These are phyloP conservation scores for Lagerstroemia speciosa DNA, from an alignment of 345 rosid genomes.

Conservation along the genomic window DNA sequence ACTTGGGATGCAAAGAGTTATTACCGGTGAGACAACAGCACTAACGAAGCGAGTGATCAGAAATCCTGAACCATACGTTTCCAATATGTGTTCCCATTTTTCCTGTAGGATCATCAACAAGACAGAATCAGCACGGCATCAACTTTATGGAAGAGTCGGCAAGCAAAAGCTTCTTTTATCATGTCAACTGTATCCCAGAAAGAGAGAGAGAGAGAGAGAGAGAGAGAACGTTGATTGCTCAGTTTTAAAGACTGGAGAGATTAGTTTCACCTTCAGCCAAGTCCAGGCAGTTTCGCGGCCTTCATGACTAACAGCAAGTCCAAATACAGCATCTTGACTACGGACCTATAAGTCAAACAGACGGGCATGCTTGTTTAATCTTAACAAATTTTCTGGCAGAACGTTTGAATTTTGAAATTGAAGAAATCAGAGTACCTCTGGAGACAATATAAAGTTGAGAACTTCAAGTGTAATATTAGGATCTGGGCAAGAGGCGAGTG, in stretches of 20 bases:
- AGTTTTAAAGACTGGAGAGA: not conserved
- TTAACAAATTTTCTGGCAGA: not conserved
- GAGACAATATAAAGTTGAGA: conserved; percentile 59
- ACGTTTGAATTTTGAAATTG: not conserved
- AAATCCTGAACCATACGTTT: conserved; percentile 68
- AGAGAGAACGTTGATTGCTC: not conserved
- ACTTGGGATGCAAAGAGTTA: conserved; percentile 2
- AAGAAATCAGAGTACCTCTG: conserved; percentile 48
- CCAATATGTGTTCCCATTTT: conserved; percentile 64
- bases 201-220: not conserved
- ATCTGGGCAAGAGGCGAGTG: conserved; percentile 64
- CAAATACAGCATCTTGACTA: conserved; percentile 73
- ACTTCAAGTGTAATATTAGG: conserved; percentile 50
- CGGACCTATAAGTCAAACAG: conserved; percentile 49
- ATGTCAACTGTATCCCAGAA: not conserved
- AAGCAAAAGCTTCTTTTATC: not conserved
- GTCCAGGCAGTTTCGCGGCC: conserved; percentile 93
- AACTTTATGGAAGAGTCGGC: not conserved
- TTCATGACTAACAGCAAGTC: conserved; percentile 62
- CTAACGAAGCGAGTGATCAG: conserved; percentile 64
- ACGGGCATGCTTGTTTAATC: not conserved
- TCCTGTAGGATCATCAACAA: conserved; percentile 22
- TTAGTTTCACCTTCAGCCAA: conserved; percentile 59
- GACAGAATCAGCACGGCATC: not conserved
- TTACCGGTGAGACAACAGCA: conserved; percentile 70